Conservation (phyloP, 1,284 basidiomycete genomes). For the Ceratobasidium sp. region DNA sequence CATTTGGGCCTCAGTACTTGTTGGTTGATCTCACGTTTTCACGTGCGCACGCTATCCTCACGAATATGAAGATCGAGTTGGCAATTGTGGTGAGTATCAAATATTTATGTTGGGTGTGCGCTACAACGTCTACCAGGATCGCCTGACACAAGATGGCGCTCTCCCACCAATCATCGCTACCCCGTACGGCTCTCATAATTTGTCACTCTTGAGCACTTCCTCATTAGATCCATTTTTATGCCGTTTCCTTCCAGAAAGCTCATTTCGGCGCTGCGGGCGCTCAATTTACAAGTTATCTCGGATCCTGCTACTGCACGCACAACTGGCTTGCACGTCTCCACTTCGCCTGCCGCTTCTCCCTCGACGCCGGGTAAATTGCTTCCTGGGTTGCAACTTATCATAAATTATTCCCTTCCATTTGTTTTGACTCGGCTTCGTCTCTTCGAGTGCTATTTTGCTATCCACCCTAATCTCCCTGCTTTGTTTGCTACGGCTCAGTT, state of each 20-base stretch:
- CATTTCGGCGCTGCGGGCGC: slow-evolving; percentile 7
- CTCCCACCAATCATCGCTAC: slow-evolving; percentile 44
- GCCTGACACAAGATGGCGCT: slow-evolving; percentile 30
- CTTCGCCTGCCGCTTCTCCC: slow-evolving; percentile 36
- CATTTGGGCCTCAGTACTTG: slow-evolving; percentile 25
- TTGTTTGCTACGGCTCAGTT: slow-evolving; percentile 18
- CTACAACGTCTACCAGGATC: slow-evolving; percentile 3
- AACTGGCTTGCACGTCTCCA: slow-evolving; percentile 30
- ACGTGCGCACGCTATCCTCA: slow-evolving; percentile 18
- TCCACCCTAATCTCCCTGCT: slow-evolving; percentile 39
- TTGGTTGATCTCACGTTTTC: slow-evolving; percentile 38
- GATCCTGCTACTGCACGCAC: slow-evolving; percentile 35
- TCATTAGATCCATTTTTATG: not conserved
- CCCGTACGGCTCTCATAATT: slow-evolving; percentile 11
- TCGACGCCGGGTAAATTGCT: slow-evolving; percentile 35
- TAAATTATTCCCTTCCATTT: slow-evolving; percentile 43
- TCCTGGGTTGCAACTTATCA: slow-evolving; percentile 27
- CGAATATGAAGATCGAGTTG: slow-evolving; percentile 41
- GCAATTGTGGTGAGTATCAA: slow-evolving; percentile 26
- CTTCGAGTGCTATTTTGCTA: slow-evolving; percentile 42
- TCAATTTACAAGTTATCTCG: slow-evolving; percentile 35
- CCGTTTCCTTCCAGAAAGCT: slow-evolving; percentile 20
- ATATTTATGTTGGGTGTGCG: not conserved
- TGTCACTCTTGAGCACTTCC: not conserved
- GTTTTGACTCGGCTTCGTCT: slow-evolving; percentile 41